Evolutionary conservation across 805 yeast genomes (phyloP), one percentile per base, ranked within the genome.

Genomic region (Hanseniaspora jakobsenii): DNA sequence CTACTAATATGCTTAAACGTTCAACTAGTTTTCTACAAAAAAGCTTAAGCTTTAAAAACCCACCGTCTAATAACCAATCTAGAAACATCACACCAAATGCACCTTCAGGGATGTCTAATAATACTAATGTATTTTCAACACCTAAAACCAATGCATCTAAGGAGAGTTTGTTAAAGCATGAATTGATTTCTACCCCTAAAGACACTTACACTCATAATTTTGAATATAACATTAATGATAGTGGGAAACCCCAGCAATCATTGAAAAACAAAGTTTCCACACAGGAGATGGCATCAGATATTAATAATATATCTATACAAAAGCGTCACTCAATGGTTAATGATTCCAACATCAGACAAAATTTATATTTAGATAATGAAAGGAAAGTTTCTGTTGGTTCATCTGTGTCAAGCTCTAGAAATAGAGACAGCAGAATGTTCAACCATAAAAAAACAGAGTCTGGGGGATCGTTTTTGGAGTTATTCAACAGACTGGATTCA

Each of bases 381-480:
- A n/a, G n/a, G n/a, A n/a, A n/a, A n/a, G n/a, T n/a, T n/a, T n/a
- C n/a, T n/a, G n/a, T n/a, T n/a, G n/a, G n/a, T n/a, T n/a, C n/a
- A n/a, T n/a, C n/a, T n/a, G n/a, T n/a, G n/a, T n/a, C n/a, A n/a
- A n/a, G n/a, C n/a, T n/a, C n/a, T n/a, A 28, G 27, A 24, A 24
- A 24, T 24, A 24, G 6, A 24, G 27, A 10, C 27, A 24, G 10
- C 10, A 10, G 27, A n/a, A 12, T 17, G 8, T 19, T 21, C 6
- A 50, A 47, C 7, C 65, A 61, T 47, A 53, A 49, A 42, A 59
- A 57, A 36, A 51, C 53, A 3, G 50, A 48, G 9, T 60, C 64
- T 14, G 63, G 62, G 16, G 56, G 63, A 2, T 60, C 64, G 0
- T 61, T 61, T 44, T 59, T 59, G 30, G 65, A 60, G 24, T 42